Evolutionary conservation across 2,329 filamentous ascomycete species (phyloP).

Genomic region (Fusarium redolens): DNA sequence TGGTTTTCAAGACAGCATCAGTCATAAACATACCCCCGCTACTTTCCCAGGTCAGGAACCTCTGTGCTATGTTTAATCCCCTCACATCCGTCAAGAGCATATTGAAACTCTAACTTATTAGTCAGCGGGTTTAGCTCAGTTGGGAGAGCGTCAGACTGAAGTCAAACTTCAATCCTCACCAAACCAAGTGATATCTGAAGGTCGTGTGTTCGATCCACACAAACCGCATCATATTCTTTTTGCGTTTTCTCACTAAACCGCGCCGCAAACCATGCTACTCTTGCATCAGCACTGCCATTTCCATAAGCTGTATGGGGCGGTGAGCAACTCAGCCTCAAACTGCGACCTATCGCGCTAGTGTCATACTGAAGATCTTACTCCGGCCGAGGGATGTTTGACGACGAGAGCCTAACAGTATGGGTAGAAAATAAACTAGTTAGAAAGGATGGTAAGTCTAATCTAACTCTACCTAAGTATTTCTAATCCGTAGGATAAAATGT

Average conservation of each 20-base stretch:
- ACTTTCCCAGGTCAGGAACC: no score
- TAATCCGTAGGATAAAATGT: no score
- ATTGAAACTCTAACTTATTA: fast-evolving
- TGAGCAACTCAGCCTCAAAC: neutral
- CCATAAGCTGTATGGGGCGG: fast-evolving
- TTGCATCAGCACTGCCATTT: neutral
- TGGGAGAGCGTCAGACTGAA: constrained; percentile 32
- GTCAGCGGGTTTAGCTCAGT: constrained; percentile 32
- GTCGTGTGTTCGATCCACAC: constrained; percentile 32
- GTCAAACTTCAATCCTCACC: constrained; percentile 24
- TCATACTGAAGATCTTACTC: no score
- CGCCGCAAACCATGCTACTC: neutral
- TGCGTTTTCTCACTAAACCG: neutral
- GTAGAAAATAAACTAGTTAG: no score
- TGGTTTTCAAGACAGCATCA: fast-evolving
- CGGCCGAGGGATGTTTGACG: no score
- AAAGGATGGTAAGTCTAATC: no score
- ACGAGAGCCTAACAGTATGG: no score
- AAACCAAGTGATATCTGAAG: constrained; percentile 17
- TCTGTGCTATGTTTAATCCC: no score
- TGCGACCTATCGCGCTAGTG: no score
- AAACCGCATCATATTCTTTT: constrained; percentile 8
- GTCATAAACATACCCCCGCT: fast-evolving
- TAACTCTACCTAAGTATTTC: no score
- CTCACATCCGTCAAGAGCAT: no score